These are phyloP conservation scores for Eucalyptus regnans DNA, from an alignment of 345 rosid species.

Conservation along the genomic window DNA sequence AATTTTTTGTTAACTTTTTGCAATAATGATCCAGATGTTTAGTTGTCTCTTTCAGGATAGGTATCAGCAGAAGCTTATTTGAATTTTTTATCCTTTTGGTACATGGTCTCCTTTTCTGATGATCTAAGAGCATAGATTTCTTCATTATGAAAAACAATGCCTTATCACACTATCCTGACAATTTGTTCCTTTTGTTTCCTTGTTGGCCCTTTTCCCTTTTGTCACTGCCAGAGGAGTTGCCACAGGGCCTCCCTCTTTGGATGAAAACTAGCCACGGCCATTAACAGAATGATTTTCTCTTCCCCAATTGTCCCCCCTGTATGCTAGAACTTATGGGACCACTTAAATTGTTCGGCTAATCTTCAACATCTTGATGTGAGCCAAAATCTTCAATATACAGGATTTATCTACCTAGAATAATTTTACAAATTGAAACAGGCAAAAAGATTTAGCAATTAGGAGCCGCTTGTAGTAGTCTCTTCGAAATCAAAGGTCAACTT, in stretches of 20 bases:
- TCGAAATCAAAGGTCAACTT: neutral
- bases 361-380: neutral
- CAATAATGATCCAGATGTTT: neutral
- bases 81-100: neutral
- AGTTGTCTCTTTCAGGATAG: neutral
- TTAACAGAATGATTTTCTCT: neutral
- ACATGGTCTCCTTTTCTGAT: neutral
- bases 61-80: neutral
- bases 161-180: neutral
- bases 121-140: neutral
- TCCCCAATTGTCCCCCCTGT: neutral
- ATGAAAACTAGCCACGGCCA: neutral
- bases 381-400: neutral
- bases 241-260: neutral
- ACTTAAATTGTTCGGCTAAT: neutral
- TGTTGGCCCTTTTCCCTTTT: neutral
- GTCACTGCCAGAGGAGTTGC: neutral
- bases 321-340: neutral
- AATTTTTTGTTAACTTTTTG: neutral
- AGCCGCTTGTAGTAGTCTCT: neutral
- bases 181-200: neutral
- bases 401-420: neutral
- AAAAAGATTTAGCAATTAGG: neutral
- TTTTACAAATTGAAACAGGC: neutral
- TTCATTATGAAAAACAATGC: neutral